Conservation (phyloP, 805 yeast species). For the Blastobotrys attinorum region DNA sequence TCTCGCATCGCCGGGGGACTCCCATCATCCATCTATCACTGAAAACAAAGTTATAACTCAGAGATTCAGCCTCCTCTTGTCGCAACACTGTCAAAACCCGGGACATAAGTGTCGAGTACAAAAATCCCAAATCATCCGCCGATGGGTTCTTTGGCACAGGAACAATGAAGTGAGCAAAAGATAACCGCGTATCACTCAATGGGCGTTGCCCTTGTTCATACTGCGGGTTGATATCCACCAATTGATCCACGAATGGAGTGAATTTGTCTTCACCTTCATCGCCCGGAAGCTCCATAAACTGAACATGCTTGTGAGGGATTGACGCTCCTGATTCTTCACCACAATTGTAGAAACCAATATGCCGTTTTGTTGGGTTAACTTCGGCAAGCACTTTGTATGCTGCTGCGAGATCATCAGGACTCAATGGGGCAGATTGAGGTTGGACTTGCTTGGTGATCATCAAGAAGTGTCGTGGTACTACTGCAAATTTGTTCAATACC, state of each 20-base stretch:
- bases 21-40: slow-evolving; percentile 78
- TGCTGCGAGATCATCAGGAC: slow-evolving; percentile 59
- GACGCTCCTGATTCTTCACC: slow-evolving; percentile 93
- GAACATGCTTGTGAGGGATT: slow-evolving; percentile 87
- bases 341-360: slow-evolving; percentile 81
- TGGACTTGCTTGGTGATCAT: slow-evolving; percentile 68
- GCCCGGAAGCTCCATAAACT: slow-evolving; percentile 66
- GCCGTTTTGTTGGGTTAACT: slow-evolving; percentile 41
- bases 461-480: slow-evolving; percentile 70
- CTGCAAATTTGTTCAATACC: slow-evolving; percentile 81
- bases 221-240: slow-evolving; percentile 15
- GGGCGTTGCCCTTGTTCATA: slow-evolving; percentile 41
- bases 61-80: slow-evolving; percentile 31
- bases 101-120: slow-evolving; percentile 65
- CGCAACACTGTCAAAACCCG: slow-evolving; percentile 60
- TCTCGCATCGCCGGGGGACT: slow-evolving; percentile 65
- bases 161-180: slow-evolving; percentile 78
- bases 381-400: slow-evolving; percentile 47
- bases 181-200: slow-evolving; percentile 48
- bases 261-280: slow-evolving; percentile 32
- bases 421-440: slow-evolving; percentile 63
- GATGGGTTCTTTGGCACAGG: slow-evolving; percentile 43
- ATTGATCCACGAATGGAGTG: slow-evolving; percentile 30
- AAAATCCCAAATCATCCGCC: slow-evolving; percentile 55
- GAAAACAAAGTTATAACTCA: slow-evolving; percentile 72